Evolutionary conservation across 768 basidiomycete genomes (phyloP).

Genomic region (Tricholoma sp.): DNA sequence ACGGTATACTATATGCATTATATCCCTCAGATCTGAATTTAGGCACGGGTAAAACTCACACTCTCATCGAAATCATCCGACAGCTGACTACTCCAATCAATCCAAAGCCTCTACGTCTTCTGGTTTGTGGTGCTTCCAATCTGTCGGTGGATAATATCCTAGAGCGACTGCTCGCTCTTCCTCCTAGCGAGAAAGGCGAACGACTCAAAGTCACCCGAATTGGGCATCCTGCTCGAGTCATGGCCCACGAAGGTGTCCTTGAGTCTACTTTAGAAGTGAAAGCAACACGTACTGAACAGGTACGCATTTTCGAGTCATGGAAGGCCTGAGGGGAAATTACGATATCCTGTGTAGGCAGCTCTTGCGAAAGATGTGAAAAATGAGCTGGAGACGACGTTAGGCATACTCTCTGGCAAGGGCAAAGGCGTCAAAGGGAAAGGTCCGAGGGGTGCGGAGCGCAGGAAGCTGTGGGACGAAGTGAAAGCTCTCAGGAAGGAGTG

Average conservation of each 20-base stretch:
- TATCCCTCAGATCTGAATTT: not conserved
- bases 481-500: slow-evolving; percentile 88
- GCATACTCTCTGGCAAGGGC: slow-evolving; percentile 63
- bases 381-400: slow-evolving; percentile 72
- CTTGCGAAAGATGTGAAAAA: slow-evolving; percentile 85
- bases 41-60: slow-evolving; percentile 96
- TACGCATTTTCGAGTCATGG: slow-evolving; percentile 12
- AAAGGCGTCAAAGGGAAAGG: slow-evolving; percentile 71
- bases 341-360: slow-evolving; percentile 47
- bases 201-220: slow-evolving; percentile 75
- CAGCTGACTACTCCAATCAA: slow-evolving; percentile 59
- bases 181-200: slow-evolving; percentile 41
- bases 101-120: slow-evolving; percentile 53
- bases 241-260: slow-evolving; percentile 62
- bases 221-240: slow-evolving; percentile 93
- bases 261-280: slow-evolving; percentile 71
- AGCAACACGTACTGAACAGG: slow-evolving; percentile 70
- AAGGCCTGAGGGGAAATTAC: not conserved
- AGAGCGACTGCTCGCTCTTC: slow-evolving; percentile 70
- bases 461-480: slow-evolving; percentile 84
- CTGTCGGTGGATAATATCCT: slow-evolving; percentile 95
- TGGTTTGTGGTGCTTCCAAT: slow-evolving; percentile 93
- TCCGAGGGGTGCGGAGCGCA: slow-evolving; percentile 67
- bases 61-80: slow-evolving; percentile 88
- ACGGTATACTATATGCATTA: not conserved